A percentile compares a stretch with the other conserved stretches of the same genome.
These are phyloP conservation scores for Salix dunnii DNA, from an alignment of 345 rosid species.

Conservation along the genomic window DNA sequence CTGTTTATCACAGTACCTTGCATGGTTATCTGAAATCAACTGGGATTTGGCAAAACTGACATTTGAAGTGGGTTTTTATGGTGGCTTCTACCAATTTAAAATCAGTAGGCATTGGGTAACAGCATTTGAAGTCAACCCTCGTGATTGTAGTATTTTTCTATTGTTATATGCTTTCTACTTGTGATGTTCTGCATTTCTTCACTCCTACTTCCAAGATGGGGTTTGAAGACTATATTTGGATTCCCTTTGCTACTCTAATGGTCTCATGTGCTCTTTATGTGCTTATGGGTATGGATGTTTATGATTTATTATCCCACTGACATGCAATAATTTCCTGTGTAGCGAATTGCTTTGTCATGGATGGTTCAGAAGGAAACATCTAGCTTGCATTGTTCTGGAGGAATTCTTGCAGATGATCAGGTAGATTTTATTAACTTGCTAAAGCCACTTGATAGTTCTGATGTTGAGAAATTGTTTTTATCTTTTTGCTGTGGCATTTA, in stretches of 20 bases:
- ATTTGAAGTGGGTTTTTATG: background rate
- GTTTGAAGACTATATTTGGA: background rate
- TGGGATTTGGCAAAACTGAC: background rate
- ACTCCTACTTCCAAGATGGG: background rate
- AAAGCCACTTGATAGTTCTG: slow-evolving; percentile 1
- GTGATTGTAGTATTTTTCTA: background rate
- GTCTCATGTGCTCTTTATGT: background rate
- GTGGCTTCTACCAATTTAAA: background rate
- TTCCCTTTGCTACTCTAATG: background rate
- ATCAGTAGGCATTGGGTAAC: background rate
- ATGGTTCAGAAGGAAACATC: slow-evolving; percentile 84
- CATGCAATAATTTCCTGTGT: slow-evolving; percentile 20
- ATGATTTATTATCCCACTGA: background rate
- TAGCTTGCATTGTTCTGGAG: slow-evolving; percentile 68
- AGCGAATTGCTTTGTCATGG: slow-evolving; percentile 98
- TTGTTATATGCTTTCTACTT: background rate
- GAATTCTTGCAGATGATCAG: slow-evolving; percentile 99
- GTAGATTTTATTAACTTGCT: slow-evolving; percentile 31
- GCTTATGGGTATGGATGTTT: background rate
- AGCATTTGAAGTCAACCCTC: background rate
- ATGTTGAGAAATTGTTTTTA: background rate
- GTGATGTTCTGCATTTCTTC: background rate
- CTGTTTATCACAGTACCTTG: background rate
- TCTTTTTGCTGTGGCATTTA: slow-evolving; percentile 3
- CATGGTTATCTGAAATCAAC: background rate